phyloP scores from a whole-genome alignment of 176 grass and related monocot species.

The Phoenix roebelenii region DNA sequence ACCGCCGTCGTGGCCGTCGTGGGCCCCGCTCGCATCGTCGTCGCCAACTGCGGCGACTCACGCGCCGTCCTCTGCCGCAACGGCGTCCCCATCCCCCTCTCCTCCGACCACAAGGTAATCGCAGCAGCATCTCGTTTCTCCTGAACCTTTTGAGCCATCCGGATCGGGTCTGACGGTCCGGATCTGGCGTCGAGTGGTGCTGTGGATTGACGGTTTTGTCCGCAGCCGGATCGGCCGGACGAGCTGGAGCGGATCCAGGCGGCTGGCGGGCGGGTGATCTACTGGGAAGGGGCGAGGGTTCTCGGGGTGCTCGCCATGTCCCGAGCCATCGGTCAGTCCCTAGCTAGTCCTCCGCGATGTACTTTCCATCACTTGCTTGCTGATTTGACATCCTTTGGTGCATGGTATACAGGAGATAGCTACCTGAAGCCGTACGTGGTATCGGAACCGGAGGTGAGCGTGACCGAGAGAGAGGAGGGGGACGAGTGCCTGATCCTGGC shows the following conservation, averaged over 20 bases:
- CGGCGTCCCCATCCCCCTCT: conserved; percentile 59
- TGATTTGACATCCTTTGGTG: no score
- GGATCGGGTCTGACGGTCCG: neutral
- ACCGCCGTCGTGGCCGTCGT: conserved; percentile 79
- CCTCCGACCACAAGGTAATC: conserved; percentile 71
- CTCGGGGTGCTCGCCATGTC: conserved; percentile 94
- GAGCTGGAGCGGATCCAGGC: conserved; percentile 67
- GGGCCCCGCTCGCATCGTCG: conserved; percentile 38
- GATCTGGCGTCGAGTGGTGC: neutral
- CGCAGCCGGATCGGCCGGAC: conserved; percentile 74
- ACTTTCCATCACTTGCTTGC: no score
- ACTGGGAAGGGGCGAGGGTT: conserved; percentile 79
- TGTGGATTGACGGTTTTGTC: neutral
- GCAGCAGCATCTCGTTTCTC: no score
- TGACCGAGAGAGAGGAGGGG: conserved; percentile 54
- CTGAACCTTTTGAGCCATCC: neutral
- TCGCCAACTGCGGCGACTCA: conserved; percentile 81
- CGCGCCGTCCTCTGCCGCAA: conserved; percentile 68
- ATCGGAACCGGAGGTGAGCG: conserved; percentile 65
- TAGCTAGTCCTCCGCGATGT: no score
- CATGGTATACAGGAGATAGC: conserved; percentile 37
- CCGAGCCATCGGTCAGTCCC: conserved; percentile 45
- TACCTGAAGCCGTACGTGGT: conserved; percentile 92
- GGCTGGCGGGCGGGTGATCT: conserved; percentile 76
- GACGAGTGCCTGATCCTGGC: conserved; percentile 85